Base-by-base conservation (phyloP, 73 alveolate species). In the Paramecium pentaurelia region DNA sequence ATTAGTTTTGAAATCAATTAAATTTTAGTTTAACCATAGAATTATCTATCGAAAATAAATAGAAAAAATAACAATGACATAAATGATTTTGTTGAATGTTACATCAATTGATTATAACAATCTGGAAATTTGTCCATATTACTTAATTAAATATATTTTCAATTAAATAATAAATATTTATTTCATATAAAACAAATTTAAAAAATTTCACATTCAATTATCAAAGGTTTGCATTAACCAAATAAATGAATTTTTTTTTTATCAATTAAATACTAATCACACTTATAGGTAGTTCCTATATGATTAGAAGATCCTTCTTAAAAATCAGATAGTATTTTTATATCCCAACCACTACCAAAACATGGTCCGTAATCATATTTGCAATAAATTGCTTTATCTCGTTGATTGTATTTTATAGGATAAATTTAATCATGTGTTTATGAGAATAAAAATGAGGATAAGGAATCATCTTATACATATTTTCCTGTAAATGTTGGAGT, bases 381-480 rank as follows among this genome's bases (percentile, higher is more conserved):
- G n/a, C 91, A 40, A 80, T 80, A 80, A 2, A 80, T 49, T 8
- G 91, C 71, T 27, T 80, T 20, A 20, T 34, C 47, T 27, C 47
- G 28, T 27, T 64, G 27, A 45, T 40, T 18, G 20, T 80, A 10
- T 18, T 40, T 80, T 10, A 80, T 11, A 11, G 47, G 71, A 80
- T 80, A 80, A 27, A 80, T 20, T 44, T 80, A 14, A 14, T 80
- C 32, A 14, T 47, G 47, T 20, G 47, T 80, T 34, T 44, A 10
- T 0, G 47, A 42, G 30, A 80, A 80, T 80, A 45, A 80, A 80
- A 80, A 80, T 80, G 91, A 80, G 49, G 47, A 38, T 36, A 80
- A 25, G 45, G 77, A 11, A 28, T 42, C 47, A 80, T 80, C 91
- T 49, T 22, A 22, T 9, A 42, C 71, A 27, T 80, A 80, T 27